Base-by-base conservation (phyloP, 768 basidiomycete genomes). In the Podaxis mareebaensis region DNA sequence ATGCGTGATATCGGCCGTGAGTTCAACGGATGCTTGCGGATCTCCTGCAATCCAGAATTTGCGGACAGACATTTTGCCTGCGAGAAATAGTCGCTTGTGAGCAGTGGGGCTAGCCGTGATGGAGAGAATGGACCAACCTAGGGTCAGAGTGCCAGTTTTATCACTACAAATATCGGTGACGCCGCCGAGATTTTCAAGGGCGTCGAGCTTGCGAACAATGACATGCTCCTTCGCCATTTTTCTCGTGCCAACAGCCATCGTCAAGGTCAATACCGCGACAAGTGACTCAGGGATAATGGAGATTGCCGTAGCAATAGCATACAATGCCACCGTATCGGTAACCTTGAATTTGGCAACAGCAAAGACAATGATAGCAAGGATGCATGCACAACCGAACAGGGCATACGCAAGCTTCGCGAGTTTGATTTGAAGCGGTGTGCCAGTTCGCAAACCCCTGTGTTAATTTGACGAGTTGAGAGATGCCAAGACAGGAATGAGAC, bases 81-180 rank as follows among this genome's bases (percentile, higher is more conserved):
- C 56, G 1, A 53, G n/a, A 60, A 7, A 63, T 8, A 56, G 36
- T 30, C 30, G 7, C 7, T 7, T 30, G 7, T 30, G 8, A 30
- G 30, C 30, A 64, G 48, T 20, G 24, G 3, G 2, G 15, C 10
- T 5, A 51, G 24, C 15, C 33, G 36, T 42, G 12, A 52, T 13
- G 11, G 33, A 53, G 48, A 8, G 24, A 51, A 8, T 3, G 2
- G 51, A 64, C 68, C 52, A 28, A 73, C 75, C 75, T 1, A 78
- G 72, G 1, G 84, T 85, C 33, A 85, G 70, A 15, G 87, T 89
- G 28, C 87, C 87, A 0, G 87, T 89, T 72, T 88, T 88, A 71
- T 89, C 87, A 24, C 84, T 85, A 70, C 87, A 88, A 42, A 80
- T 76, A 67, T 79, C 75, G 4, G 75, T 77, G 7, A 89, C 85